Base-by-base conservation (phyloP, 208 protist genomes). In the Wallacemonas sp. region DNA sequence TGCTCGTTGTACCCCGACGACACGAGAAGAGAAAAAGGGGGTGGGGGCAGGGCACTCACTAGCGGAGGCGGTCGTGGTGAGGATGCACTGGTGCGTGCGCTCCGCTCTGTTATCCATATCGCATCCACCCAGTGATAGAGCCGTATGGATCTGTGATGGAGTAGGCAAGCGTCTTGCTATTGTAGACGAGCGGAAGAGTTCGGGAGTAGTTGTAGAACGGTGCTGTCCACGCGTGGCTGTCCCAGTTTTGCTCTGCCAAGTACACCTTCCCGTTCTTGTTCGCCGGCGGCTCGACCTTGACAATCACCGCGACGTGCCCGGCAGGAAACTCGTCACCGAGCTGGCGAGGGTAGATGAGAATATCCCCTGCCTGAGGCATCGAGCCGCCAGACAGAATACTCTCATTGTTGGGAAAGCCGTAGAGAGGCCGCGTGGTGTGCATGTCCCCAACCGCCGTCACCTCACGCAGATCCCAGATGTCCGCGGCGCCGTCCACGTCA, bases 191-290 rank as follows among this genome's bases (percentile, higher is more conserved):
- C 1, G 54, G 45, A n/a, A 74, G 30, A 10, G 22, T 41, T 8
- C 68, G 68, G 1, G 60, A 54, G 63, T 74, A 63, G 52, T 74
- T 74, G 29, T 69, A 46, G 26, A 63, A 63, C 32, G 68, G 68
- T 8, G 30, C 54, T 6, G 29, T 26, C 73, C 73, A 79, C 52
- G 22, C n/a, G 30, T 12, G 4, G 12, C 66, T 75, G 22, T 60
- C 34, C 73, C 73, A 79, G 54, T 79, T 79, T 63, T 79, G 73
- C 67, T 79, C 73, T 8, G 63, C 73, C 10, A 79, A 54, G 26
- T 54, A 66, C 37, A 79, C 73, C 15, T 48, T 41, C 27, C 46
- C 44, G 10, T 8, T 19, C 34, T n/a, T 24, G 10, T 3, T 19
- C 10, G 6, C 38, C 19, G 41, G 10, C 21, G 34, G 36, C 29